phyloP scores from a whole-genome alignment of 768 basidiomycete species.

The Suillus ampliporus region DNA sequence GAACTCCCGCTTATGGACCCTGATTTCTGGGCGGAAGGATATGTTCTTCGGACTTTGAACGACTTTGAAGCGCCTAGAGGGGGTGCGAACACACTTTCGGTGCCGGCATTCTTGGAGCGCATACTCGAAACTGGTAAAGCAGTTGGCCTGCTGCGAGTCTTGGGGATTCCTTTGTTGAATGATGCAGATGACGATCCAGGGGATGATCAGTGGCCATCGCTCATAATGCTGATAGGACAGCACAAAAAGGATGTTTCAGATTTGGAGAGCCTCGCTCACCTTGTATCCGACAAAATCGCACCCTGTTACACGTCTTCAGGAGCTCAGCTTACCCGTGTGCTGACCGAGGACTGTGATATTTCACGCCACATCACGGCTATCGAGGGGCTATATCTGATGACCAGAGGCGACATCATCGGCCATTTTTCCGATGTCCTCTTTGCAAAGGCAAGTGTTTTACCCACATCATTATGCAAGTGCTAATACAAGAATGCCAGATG shows the following conservation, averaged over 20 bases:
- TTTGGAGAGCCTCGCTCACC: conserved; percentile 61
- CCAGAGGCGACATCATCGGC: conserved; percentile 76
- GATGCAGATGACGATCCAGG: conserved; percentile 33
- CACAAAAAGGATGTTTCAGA: conserved; percentile 49
- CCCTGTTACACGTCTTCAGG: conserved; percentile 60
- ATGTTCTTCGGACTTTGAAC: conserved; percentile 53
- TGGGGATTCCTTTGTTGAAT: conserved; percentile 38
- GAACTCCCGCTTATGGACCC: conserved; percentile 68
- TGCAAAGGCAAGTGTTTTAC: conserved; percentile 55
- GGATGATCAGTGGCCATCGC: conserved; percentile 47
- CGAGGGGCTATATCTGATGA: conserved; percentile 77
- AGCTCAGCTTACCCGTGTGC: conserved; percentile 55
- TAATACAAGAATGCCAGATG: conserved; percentile 58
- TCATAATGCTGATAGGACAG: conserved; percentile 45
- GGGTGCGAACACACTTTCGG: conserved; percentile 29
- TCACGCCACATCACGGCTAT: conserved; percentile 66
- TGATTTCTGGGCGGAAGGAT: conserved; percentile 83
- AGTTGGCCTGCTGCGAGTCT: conserved; percentile 71
- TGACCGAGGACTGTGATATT: conserved; percentile 70
- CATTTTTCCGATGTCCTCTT: conserved; percentile 79
- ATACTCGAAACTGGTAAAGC: conserved; percentile 77
- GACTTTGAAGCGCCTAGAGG: conserved; percentile 33
- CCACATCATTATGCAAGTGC: not conserved
- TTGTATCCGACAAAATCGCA: conserved; percentile 68
- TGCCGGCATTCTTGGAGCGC: conserved; percentile 68